A percentile compares a stretch with the other conserved stretches of the same genome.
Evolutionary conservation across 345 rosid species (phyloP).

Genomic region (Populus nigra): DNA sequence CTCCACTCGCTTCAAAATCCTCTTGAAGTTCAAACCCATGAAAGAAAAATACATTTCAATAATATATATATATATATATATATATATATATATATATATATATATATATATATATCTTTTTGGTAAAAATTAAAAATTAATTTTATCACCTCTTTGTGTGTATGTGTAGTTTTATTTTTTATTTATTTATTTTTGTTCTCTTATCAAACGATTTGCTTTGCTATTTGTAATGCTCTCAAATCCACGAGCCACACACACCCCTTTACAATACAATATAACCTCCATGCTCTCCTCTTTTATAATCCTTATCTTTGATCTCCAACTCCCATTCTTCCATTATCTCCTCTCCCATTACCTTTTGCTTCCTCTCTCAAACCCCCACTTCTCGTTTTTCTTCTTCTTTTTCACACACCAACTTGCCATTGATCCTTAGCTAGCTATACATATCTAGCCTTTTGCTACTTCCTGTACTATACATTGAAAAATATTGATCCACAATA

Average conservation of each 20-base stretch:
- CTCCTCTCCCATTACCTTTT: constrained; percentile 5
- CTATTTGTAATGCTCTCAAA: constrained; percentile 32
- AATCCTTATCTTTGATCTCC: constrained; percentile 1
- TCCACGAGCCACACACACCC: constrained; percentile 51
- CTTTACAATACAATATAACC: neutral
- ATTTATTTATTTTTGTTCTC: neutral
- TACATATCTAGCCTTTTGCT: constrained; percentile 6
- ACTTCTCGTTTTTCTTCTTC: constrained; percentile 5
- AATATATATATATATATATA: neutral
- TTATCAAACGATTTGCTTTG: neutral
- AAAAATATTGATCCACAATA: constrained; percentile 5
- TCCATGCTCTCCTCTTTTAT: constrained; percentile 25
- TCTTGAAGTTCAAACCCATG: neutral
- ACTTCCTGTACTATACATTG: neutral
- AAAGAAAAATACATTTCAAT: neutral
- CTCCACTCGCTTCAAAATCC: constrained; percentile 14
- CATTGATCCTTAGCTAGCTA: neutral
- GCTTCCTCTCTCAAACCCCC: neutral
- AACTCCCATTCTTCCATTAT: constrained; percentile 29
- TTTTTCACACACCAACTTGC: neutral
- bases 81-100: too few relatives aligned
- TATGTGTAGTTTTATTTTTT: neutral
- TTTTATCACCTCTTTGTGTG: neutral
- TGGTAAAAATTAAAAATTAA: neutral
- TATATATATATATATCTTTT: neutral